Evolutionary conservation across 345 rosid genomes (phyloP).

Genomic region (Rhodomyrtus tomentosa): DNA sequence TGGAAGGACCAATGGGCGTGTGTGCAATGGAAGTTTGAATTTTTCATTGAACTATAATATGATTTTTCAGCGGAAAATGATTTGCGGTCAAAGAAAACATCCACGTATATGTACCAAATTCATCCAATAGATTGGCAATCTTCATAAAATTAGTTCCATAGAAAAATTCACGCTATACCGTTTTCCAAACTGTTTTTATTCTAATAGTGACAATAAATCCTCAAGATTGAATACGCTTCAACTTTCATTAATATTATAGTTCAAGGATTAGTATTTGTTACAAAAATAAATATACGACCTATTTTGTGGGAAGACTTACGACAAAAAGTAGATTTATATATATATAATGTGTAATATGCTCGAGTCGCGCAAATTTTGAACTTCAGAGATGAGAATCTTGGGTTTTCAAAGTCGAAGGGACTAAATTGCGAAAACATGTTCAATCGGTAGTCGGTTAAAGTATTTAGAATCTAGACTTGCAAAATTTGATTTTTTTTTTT

Average conservation of each 20-base stretch:
- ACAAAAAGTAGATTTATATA: neutral
- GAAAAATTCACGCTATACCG: no score
- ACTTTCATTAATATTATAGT: no score
- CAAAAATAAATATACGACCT: no score
- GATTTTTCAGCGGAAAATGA: no score
- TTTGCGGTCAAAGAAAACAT: neutral
- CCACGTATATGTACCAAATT: neutral
- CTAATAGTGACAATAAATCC: neutral
- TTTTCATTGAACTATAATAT: neutral
- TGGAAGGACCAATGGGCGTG: neutral
- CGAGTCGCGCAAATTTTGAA: neutral
- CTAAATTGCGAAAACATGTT: neutral
- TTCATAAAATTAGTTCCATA: neutral
- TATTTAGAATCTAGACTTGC: neutral
- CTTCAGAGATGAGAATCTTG: neutral
- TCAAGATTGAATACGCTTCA: no score
- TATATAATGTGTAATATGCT: neutral
- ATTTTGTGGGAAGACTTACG: neutral
- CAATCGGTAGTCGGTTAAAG: neutral
- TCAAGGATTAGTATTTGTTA: no score
- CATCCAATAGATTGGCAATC: neutral
- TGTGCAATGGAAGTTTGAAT: neutral
- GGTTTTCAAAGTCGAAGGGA: neutral
- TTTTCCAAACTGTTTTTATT: neutral
- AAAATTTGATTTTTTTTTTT: neutral